phyloP scores from a whole-genome alignment of 2,329 filamentous ascomycete genomes.

The Falciphora oryzae region DNA sequence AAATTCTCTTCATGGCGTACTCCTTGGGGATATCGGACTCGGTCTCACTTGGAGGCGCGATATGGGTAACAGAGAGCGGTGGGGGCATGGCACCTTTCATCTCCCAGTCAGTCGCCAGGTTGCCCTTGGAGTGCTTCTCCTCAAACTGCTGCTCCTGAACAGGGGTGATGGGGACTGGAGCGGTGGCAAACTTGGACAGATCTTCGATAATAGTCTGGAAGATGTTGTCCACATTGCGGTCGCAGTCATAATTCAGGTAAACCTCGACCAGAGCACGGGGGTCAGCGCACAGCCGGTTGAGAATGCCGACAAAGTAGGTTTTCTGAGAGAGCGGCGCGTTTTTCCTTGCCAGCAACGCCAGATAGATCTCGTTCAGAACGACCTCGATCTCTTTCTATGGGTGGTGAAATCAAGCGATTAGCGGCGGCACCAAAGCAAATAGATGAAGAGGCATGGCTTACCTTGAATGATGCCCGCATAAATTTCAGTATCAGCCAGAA shows the following conservation, averaged over 20 bases:
- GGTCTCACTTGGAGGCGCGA: constrained; percentile 51
- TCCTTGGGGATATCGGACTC: constrained; percentile 78
- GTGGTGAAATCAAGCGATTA: neutral
- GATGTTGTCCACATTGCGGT: constrained; percentile 91
- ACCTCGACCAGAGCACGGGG: constrained; percentile 86
- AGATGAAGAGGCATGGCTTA: constrained; percentile 25
- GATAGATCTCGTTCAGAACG: constrained; percentile 94
- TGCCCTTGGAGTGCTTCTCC: constrained; percentile 63
- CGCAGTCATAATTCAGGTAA: constrained; percentile 98
- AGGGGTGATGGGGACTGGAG: constrained; percentile 67
- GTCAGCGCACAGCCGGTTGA: constrained; percentile 79
- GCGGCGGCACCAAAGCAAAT: neutral
- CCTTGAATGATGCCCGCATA: constrained; percentile 90
- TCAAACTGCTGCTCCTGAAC: constrained; percentile 82
- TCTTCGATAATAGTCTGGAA: constrained; percentile 95
- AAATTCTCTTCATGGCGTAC: constrained; percentile 84
- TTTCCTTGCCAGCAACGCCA: constrained; percentile 82
- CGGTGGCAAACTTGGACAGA: constrained; percentile 78
- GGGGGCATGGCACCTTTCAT: constrained; percentile 79
- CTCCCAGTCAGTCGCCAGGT: constrained; percentile 71
- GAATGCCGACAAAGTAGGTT: constrained; percentile 79
- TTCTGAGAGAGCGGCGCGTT: constrained; percentile 88
- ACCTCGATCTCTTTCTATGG: constrained; percentile 89
- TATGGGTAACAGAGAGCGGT: constrained; percentile 73
- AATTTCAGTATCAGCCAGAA: constrained; percentile 97